These are phyloP conservation scores for Globisporangium perplexum DNA, from an alignment of 352 stramenopile genomes.

Conservation along the genomic window DNA sequence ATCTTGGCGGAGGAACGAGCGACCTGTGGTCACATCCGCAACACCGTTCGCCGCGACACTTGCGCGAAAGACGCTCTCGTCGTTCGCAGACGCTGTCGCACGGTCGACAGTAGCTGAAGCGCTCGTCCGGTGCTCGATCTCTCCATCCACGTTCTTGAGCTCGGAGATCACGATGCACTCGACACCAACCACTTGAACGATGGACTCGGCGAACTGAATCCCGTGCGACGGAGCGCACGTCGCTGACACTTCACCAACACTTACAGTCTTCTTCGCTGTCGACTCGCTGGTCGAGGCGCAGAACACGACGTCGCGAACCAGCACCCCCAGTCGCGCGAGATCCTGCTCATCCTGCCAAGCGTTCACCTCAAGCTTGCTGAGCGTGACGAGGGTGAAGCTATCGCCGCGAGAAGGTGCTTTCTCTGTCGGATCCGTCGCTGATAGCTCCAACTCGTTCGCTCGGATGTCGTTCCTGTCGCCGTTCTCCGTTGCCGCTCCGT, in stretches of 20 bases:
- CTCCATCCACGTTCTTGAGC: background rate
- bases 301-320: conserved; percentile 9
- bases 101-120: background rate
- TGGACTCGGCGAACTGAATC: conserved; percentile 2
- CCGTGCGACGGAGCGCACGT: background rate
- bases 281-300: conserved; percentile 1
- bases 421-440: background rate
- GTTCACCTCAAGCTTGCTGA: conserved; percentile 22
- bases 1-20: background rate
- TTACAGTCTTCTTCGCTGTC: background rate
- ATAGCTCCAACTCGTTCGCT: background rate
- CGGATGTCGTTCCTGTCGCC: background rate
- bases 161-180: background rate
- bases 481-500: background rate
- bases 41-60: conserved; percentile 3
- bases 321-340: conserved; percentile 1
- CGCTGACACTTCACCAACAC: conserved; percentile 6
- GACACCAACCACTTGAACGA: conserved; percentile 6
- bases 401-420: background rate
- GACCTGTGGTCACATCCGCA: background rate
- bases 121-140: background rate
- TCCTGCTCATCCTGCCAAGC: conserved; percentile 7
- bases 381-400: conserved; percentile 23
- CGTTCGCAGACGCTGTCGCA: background rate
- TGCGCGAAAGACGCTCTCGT: conserved; percentile 1